Conservation (phyloP, 2,329 filamentous ascomycete genomes). For the Arthroderma sp. region DNA sequence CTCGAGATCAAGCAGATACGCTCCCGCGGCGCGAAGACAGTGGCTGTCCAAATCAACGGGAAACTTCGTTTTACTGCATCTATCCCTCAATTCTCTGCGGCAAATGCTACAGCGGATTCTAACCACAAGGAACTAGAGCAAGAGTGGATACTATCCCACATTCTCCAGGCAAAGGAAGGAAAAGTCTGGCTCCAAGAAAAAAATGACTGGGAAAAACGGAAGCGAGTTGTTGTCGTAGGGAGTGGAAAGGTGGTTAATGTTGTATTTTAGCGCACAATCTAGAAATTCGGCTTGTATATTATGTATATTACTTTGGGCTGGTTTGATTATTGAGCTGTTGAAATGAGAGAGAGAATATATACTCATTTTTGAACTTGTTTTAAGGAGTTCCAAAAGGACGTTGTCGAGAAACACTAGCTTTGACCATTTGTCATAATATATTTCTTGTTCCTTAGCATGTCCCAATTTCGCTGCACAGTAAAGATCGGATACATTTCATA, state of each 20-base stretch:
- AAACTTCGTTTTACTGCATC: slow-evolving; percentile 58
- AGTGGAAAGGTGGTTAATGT: slow-evolving; percentile 63
- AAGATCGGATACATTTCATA: too few species aligned
- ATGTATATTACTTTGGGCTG: not conserved
- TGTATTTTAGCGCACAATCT: slow-evolving; percentile 37
- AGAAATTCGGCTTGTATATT: not conserved
- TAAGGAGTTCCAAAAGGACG: too few species aligned
- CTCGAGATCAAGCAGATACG: slow-evolving; percentile 34
- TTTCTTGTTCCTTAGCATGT: not conserved
- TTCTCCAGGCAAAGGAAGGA: slow-evolving; percentile 52
- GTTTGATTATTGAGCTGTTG: not conserved
- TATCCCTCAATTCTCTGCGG: slow-evolving; percentile 42
- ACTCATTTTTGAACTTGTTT: not conserved
- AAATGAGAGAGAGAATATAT: not conserved
- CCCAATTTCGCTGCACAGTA: too few species aligned
- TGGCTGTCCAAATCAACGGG: slow-evolving; percentile 67
- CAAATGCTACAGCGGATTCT: not conserved
- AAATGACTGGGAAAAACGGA: slow-evolving; percentile 42
- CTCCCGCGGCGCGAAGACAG: slow-evolving; percentile 41
- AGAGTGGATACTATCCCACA: slow-evolving; percentile 49
- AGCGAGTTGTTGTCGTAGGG: slow-evolving; percentile 54
- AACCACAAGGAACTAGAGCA: slow-evolving; percentile 30
- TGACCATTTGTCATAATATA: not conserved
- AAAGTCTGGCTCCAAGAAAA: slow-evolving; percentile 43
- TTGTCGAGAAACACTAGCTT: not conserved